Base-by-base conservation (phyloP, 495 filamentous ascomycete genomes). In the Penicillium bialowiezense region DNA sequence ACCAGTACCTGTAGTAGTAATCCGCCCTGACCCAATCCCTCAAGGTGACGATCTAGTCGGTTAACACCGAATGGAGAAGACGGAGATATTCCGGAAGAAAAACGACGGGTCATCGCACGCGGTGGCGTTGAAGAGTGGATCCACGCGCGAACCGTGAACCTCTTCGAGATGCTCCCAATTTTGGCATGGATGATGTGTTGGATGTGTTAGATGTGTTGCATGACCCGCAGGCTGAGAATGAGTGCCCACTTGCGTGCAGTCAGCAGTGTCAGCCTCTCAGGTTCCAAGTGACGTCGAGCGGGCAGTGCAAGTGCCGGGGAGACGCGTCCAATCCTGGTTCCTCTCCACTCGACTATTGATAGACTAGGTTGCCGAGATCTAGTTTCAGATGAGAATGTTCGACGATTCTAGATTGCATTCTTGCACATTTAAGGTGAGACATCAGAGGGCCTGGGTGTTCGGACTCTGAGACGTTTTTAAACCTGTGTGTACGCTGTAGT, bases 261-360 rank as follows among this genome's bases (percentile, higher is more conserved):
- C 19, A 21, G 31, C n/a, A 7, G 23, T 15, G 21, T 41, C 12
- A 41, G n/a, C 21, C 20, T 34, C 21, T 28, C 41, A 17, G 9
- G 23, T 23, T 12, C 7, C 2, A n/a, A 5, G 9, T 41, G 13
- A 41, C 13, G 21, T 24, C 20, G 21, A 41, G 3, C n/a, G 37
- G 19, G 19, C 19, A 39, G 24, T 32, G 29, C 13, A 9, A 18
- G 37, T 23, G 14, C 35, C 2, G 6, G 37, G n/a, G 28, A 29
- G 52, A 47, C 59, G 53, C 59, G 59, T 63, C 59, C 57, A 47
- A 56, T 44, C 31, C 26, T 42, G 21, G 35, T 44, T 58, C 21
- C 21, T 51, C 39, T 50, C 50, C 55, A 52, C 52, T 40, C 50
- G 49, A 44, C 56, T 59, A 56, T 62, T 55, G 44, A 48, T 61